These are phyloP conservation scores for Claviceps sorghi DNA, from an alignment of 2,329 filamentous ascomycete genomes.

Conservation along the genomic window DNA sequence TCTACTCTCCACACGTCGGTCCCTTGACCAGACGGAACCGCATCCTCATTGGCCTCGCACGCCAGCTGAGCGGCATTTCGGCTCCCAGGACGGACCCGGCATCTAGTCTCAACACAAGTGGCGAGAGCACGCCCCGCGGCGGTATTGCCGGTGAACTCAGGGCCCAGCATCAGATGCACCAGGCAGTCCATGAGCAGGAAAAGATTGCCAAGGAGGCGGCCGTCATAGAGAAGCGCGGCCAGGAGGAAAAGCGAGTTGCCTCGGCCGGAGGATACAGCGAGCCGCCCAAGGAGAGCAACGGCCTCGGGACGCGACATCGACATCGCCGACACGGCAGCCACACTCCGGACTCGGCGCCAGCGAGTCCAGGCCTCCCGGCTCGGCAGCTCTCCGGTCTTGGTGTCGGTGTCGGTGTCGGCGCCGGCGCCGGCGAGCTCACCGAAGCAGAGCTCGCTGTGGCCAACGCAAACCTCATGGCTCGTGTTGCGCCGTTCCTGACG, in stretches of 20 bases:
- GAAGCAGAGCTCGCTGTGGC: constrained; percentile 63
- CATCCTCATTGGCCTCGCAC: constrained; percentile 70
- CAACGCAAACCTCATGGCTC: constrained; percentile 76
- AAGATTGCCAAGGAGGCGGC: constrained; percentile 62
- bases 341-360: constrained; percentile 25
- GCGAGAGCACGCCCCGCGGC: constrained; percentile 1
- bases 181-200: constrained; percentile 42
- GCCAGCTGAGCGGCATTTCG: constrained; percentile 76
- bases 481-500: constrained; percentile 79
- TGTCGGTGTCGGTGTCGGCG: constrained; percentile 27
- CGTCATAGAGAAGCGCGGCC: constrained; percentile 57
- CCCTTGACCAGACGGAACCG: constrained; percentile 80
- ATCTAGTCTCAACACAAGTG: constrained; percentile 3
- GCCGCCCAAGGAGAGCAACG: constrained; percentile 32
- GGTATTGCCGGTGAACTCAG: constrained; percentile 8
- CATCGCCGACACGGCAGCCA: constrained; percentile 18
- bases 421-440: constrained; percentile 43
- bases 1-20: constrained; percentile 73
- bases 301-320: constrained; percentile 11
- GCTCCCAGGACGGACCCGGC: constrained; percentile 37
- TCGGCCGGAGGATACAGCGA: constrained; percentile 63
- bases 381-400: constrained; percentile 18
- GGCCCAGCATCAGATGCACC: constrained; percentile 19
- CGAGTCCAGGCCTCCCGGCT: constrained; percentile 27
- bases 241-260: constrained; percentile 56